These are phyloP conservation scores for Salix caprea DNA, from an alignment of 345 rosid species.

Conservation along the genomic window DNA sequence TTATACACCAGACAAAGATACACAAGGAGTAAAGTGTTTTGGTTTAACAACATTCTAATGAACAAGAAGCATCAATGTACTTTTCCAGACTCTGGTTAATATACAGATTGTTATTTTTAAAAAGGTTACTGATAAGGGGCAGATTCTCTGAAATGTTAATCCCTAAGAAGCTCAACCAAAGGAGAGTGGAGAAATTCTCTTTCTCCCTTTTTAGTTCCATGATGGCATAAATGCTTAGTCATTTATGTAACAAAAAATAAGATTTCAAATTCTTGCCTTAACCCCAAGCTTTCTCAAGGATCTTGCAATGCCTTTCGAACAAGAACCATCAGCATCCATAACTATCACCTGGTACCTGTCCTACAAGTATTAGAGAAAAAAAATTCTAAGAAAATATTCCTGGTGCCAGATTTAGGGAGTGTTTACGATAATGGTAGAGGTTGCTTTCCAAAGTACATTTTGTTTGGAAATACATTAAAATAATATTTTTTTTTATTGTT, in stretches of 20 bases:
- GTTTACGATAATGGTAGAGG: too few species aligned
- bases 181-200: neutral
- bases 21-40: neutral
- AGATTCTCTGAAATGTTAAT: neutral
- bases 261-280: constrained; percentile 44
- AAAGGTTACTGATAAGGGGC: neutral
- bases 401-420: neutral
- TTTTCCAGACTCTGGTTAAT: neutral
- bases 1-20: neutral
- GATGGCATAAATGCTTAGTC: neutral
- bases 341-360: constrained; percentile 92
- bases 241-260: constrained; percentile 2
- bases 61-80: neutral
- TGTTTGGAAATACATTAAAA: too few species aligned
- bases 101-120: neutral
- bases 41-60: neutral
- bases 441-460: too few species aligned
- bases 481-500: too few species aligned
- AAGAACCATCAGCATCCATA: constrained; percentile 89
- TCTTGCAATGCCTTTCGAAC: constrained; percentile 85
- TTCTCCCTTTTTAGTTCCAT: neutral
- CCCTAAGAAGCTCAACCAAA: neutral
- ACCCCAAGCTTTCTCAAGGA: constrained; percentile 81
- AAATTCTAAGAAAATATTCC: constrained; percentile 31
- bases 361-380: constrained; percentile 57